Evolutionary conservation across 331 rosid species (phyloP).

Genomic region (Quercus lobata): DNA sequence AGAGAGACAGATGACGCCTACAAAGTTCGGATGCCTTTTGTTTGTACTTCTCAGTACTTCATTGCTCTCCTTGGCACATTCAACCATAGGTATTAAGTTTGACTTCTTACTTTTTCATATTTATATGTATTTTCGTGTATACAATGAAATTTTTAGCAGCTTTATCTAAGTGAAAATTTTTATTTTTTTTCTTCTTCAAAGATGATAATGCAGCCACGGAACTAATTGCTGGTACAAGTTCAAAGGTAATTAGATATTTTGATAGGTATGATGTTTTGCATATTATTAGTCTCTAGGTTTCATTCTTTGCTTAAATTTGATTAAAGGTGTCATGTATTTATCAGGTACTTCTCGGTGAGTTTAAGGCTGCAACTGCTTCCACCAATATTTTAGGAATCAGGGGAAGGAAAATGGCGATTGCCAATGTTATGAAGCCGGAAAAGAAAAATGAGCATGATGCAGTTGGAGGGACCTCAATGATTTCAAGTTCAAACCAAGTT

Average conservation of each 20-base stretch:
- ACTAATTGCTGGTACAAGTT: not conserved
- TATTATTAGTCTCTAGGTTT: no score
- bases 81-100: conserved; percentile 11
- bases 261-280: no score
- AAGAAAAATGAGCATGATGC: not conserved
- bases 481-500: not conserved
- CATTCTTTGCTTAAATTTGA: not conserved
- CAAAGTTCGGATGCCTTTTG: conserved; percentile 26
- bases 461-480: conserved; percentile 8
- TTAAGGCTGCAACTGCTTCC: not conserved
- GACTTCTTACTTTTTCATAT: not conserved
- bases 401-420: not conserved
- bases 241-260: conserved; percentile 18
- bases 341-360: conserved; percentile 6
- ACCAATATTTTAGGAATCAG: not conserved
- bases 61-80: conserved; percentile 21
- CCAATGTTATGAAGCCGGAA: not conserved
- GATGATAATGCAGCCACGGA: conserved; percentile 17
- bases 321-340: not conserved
- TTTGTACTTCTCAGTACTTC: conserved; percentile 23
- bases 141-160: not conserved
- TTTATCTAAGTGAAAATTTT: not conserved
- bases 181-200: not conserved
- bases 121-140: not conserved
- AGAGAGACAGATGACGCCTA: conserved; percentile 7